Percentiles rank a stretch among this genome's conserved stretches.
Evolutionary conservation across 2,329 filamentous ascomycete species (phyloP).

Genomic region (Fusarium abutilonis): DNA sequence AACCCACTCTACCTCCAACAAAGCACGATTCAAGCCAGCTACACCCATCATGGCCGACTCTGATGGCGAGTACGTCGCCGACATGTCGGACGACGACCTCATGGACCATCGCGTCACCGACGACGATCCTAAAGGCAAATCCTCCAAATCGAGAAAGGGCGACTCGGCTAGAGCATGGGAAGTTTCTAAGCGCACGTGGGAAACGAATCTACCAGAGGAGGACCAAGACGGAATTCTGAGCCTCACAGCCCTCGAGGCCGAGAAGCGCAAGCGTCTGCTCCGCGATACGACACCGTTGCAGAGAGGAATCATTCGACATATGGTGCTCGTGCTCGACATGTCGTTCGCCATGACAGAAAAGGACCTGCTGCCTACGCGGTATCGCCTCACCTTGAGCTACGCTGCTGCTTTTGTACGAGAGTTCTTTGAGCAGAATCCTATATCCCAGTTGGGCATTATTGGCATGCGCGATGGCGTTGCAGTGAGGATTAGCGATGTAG

Average conservation of each 20-base stretch:
- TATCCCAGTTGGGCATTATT: conserved; percentile 91
- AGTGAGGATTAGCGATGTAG: conserved; percentile 85
- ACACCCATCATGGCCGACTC: conserved; percentile 71
- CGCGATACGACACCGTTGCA: conserved; percentile 96
- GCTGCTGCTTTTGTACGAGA: conserved; percentile 89
- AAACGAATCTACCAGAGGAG: conserved; percentile 74
- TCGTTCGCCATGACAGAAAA: conserved; percentile 95
- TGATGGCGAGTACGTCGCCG: conserved; percentile 74
- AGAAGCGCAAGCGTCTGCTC: conserved; percentile 81
- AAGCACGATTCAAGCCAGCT: neutral
- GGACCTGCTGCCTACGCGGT: conserved; percentile 88
- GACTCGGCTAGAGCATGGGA: conserved; percentile 69
- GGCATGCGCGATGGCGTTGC: conserved; percentile 94
- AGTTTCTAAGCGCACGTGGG: conserved; percentile 74
- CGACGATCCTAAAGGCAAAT: conserved; percentile 48
- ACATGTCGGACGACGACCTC: conserved; percentile 73
- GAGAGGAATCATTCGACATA: conserved; percentile 95
- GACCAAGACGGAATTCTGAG: conserved; percentile 81
- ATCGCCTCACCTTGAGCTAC: conserved; percentile 83
- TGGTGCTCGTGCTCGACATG: conserved; percentile 90
- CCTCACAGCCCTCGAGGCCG: conserved; percentile 81
- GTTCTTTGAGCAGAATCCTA: conserved; percentile 98
- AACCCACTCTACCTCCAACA: neutral
- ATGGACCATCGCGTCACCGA: conserved; percentile 59
- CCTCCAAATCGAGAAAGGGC: conserved; percentile 47